Percentiles rank a stretch among this genome's conserved stretches.
phyloP scores from a whole-genome alignment of 371 early-diverging fungal genomes.

The Actinomucor elegans region DNA sequence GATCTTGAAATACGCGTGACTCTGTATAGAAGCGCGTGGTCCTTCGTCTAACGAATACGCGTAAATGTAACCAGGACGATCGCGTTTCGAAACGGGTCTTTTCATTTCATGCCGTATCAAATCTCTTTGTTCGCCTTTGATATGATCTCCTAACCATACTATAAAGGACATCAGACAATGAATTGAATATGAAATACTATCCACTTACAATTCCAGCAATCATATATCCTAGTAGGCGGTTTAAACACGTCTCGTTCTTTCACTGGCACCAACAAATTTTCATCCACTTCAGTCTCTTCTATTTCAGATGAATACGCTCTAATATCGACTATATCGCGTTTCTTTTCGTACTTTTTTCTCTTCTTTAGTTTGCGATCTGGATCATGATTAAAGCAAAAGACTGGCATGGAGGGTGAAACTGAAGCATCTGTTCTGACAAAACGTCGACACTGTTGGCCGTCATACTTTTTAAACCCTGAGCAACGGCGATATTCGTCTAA shows the following conservation, averaged over 20 bases:
- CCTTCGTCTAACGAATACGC: slow-evolving; percentile 39
- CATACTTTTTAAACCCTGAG: neutral
- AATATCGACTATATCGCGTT: neutral
- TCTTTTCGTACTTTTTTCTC: neutral
- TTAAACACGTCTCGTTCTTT: neutral
- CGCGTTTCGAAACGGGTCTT: slow-evolving; percentile 42
- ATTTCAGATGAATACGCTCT: neutral
- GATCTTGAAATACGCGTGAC: slow-evolving; percentile 53
- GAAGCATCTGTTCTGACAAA: neutral
- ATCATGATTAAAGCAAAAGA: slow-evolving; percentile 1
- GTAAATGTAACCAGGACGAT: slow-evolving; percentile 56
- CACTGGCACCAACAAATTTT: no score
- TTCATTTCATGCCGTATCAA: slow-evolving; percentile 38
- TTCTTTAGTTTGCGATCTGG: neutral
- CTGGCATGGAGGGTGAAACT: neutral
- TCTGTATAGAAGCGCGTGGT: slow-evolving; percentile 26
- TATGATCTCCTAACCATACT: slow-evolving; percentile 32
- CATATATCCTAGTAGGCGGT: neutral
- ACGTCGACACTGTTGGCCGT: slow-evolving; percentile 3
- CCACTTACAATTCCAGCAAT: slow-evolving; percentile 20
- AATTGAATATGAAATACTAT: neutral
- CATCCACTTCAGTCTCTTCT: no score
- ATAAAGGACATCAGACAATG: neutral
- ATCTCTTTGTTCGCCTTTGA: slow-evolving; percentile 1
- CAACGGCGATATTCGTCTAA: slow-evolving; percentile 1